These are phyloP conservation scores for Hippophae gyantsensis DNA, from an alignment of 306 rosid genomes.

Conservation along the genomic window DNA sequence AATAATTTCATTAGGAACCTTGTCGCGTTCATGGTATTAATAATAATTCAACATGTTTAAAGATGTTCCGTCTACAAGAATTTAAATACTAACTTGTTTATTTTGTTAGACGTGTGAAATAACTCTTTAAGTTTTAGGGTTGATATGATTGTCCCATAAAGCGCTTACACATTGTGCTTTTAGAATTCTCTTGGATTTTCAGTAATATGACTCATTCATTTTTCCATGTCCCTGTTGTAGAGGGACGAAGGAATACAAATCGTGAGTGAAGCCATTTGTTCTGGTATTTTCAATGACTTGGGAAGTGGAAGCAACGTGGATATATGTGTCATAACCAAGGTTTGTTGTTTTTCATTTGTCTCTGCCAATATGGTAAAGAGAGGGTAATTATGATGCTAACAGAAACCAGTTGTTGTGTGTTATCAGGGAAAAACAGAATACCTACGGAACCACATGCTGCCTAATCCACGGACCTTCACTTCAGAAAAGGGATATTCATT, in stretches of 20 bases:
- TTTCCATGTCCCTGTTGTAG: slow-evolving; percentile 26
- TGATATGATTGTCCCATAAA: background rate
- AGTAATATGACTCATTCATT: background rate
- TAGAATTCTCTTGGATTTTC: background rate
- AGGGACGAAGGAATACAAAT: slow-evolving; percentile 71
- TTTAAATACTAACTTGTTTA: background rate
- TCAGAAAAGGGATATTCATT: slow-evolving; percentile 55
- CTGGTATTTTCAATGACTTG: slow-evolving; percentile 91
- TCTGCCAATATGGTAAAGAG: slow-evolving; percentile 2
- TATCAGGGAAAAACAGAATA: slow-evolving; percentile 84
- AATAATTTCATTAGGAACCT: background rate
- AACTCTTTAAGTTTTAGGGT: background rate
- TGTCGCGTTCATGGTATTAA: background rate
- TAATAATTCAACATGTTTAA: too few species aligned
- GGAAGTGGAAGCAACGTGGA: slow-evolving; percentile 98
- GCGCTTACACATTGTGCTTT: background rate
- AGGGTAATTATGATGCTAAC: slow-evolving; percentile 2
- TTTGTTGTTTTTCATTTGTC: slow-evolving; percentile 22
- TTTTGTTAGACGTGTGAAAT: background rate
- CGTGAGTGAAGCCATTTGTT: slow-evolving; percentile 72
- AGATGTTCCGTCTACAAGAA: too few species aligned
- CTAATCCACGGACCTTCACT: slow-evolving; percentile 80
- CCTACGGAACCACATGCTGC: slow-evolving; percentile 70
- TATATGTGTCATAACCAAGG: slow-evolving; percentile 92
- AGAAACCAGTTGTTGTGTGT: slow-evolving; percentile 6